Base-by-base conservation (phyloP, 352 stramenopile genomes). In the Phytopythium vexans region DNA sequence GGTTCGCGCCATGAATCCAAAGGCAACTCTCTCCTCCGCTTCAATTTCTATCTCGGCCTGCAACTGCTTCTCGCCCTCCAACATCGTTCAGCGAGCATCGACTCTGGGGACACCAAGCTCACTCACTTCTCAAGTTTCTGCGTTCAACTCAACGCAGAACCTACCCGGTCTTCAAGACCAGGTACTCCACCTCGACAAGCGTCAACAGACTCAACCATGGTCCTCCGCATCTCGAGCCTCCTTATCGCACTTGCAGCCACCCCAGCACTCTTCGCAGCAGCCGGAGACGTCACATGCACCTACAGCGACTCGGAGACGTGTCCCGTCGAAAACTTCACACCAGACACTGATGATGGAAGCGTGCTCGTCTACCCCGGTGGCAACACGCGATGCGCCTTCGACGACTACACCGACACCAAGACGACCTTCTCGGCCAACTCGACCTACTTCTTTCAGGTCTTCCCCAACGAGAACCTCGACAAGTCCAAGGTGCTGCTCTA, bases 401-500 rank as follows among this genome's bases (percentile, higher is more conserved):
- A 86, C 57, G 60, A 70, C 43, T 80, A 70, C 36, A 43, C 42
- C 35, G 56, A 74, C 41, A 47, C 52, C 10, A 41, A 48, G 46
- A 72, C 64, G 14, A 46, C n/a, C 6, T 80, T 70, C 58, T 62
- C 53, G n/a, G 80, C 54, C 83, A 83, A 61, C 72, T 82, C 45
- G 68, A 81, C 41, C 82, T n/a, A n/a, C n/a, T n/a, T n/a, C n/a
- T n/a, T n/a, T n/a, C n/a, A n/a, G n/a, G n/a, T n/a, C n/a, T n/a
- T 84, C 42, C 75, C 75, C 4, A 67, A 69, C 39, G 52, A 41
- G 33, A 57, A 58, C 10, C 52, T 56, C 39, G 68, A 77, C 50
- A 80, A 82, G 61, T 66, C 52, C 8, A 89, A 88, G 60, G 44
- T 89, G 9, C 56, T 89, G 54, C 54, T 89, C 34, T 83, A 74